A percentile compares a stretch with the other conserved stretches of the same genome.
Evolutionary conservation across 2,329 filamentous ascomycete genomes (phyloP).

Genomic region (Microascus cirrosus): DNA sequence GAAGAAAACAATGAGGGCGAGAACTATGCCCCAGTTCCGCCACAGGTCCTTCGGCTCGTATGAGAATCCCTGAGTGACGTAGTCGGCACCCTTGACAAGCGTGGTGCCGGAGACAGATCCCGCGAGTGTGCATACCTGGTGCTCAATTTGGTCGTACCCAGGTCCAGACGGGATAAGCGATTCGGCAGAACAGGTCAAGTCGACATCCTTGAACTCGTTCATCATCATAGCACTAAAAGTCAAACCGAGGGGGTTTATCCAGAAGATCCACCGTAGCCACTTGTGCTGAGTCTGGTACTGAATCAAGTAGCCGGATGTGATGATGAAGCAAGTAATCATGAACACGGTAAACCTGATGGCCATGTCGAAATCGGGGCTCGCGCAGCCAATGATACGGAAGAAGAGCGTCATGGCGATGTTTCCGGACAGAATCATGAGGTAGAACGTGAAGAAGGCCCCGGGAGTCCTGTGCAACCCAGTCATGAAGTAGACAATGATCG

Average conservation of each 20-base stretch:
- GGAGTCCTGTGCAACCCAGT: slow-evolving; percentile 56
- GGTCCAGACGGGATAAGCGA: slow-evolving; percentile 62
- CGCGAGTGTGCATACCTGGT: slow-evolving; percentile 73
- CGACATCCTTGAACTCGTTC: slow-evolving; percentile 67
- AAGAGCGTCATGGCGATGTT: slow-evolving; percentile 68
- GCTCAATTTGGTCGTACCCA: slow-evolving; percentile 56
- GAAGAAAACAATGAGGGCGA: slow-evolving; percentile 66
- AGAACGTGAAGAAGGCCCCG: slow-evolving; percentile 69
- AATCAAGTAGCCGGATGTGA: slow-evolving; percentile 76
- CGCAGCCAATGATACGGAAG: slow-evolving; percentile 63
- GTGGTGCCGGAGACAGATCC: slow-evolving; percentile 57
- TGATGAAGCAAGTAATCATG: slow-evolving; percentile 70
- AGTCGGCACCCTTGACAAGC: slow-evolving; percentile 53
- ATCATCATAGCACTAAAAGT: slow-evolving; percentile 72
- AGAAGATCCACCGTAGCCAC: slow-evolving; percentile 74
- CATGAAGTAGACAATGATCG: slow-evolving; percentile 72
- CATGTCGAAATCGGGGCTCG: slow-evolving; percentile 73
- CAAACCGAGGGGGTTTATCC: slow-evolving; percentile 63
- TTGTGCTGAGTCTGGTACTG: slow-evolving; percentile 65
- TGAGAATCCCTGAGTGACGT: slow-evolving; percentile 57
- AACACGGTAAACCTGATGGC: slow-evolving; percentile 75
- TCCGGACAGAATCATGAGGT: slow-evolving; percentile 55
- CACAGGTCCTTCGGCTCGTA: slow-evolving; percentile 61
- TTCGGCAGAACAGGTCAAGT: slow-evolving; percentile 55
- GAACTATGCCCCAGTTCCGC: slow-evolving; percentile 75